A percentile compares a stretch with the other conserved stretches of the same genome.
Conservation (phyloP, 192 early-diverging fungal species). For the Ambispora gerdemannii region DNA sequence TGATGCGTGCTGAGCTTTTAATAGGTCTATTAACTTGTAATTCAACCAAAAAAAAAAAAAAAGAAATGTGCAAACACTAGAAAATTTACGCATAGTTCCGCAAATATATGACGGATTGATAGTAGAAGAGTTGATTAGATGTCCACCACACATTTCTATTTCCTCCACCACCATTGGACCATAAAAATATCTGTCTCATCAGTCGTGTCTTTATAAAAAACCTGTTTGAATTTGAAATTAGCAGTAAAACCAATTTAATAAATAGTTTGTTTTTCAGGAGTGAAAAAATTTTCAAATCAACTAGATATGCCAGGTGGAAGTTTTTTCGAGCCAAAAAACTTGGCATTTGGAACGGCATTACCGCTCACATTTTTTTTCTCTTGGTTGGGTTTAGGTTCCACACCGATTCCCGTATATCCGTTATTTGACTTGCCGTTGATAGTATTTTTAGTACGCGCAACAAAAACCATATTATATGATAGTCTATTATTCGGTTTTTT, state of each 20-base stretch:
- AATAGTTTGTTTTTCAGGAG: too few species aligned
- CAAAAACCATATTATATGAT: not conserved
- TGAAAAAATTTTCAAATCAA: too few species aligned
- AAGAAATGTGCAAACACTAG: not conserved
- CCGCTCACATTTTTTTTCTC: not conserved
- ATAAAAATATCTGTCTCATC: too few species aligned
- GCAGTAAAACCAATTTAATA: too few species aligned
- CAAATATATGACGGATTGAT: slow-evolving; percentile 8
- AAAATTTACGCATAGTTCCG: slow-evolving; percentile 1
- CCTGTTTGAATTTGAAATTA: too few species aligned
- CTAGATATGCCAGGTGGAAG: not conserved
- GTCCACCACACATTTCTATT: too few species aligned
- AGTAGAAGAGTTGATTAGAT: not conserved
- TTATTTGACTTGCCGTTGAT: not conserved
- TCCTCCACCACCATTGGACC: too few species aligned
- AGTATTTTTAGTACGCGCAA: not conserved
- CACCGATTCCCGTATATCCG: not conserved
- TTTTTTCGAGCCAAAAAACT: not conserved
- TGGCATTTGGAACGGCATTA: not conserved
- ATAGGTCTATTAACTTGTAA: too few species aligned
- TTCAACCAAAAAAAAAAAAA: too few species aligned
- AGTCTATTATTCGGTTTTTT: not conserved
- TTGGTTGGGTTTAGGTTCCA: not conserved
- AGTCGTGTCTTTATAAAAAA: too few species aligned
- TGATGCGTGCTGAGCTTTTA: too few species aligned